These are phyloP conservation scores for Populus hybrid DNA, from an alignment of 441 rosid genomes.

Conservation along the genomic window DNA sequence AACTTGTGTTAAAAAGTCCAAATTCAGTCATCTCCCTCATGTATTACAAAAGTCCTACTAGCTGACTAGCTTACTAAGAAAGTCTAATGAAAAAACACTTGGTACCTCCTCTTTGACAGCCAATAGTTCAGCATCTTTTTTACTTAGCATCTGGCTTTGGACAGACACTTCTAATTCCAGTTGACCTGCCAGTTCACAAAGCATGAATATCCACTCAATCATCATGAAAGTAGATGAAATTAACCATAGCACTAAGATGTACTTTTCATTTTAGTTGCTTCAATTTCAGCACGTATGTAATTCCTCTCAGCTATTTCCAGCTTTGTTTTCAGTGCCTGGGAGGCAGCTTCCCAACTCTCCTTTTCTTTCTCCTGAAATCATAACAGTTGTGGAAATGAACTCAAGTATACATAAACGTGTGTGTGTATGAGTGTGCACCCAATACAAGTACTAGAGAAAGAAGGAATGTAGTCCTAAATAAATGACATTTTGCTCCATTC, in stretches of 20 bases:
- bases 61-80: background rate
- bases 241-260: constrained; percentile 24
- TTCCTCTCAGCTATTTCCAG: constrained; percentile 84
- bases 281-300: constrained; percentile 78
- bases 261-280: constrained; percentile 93
- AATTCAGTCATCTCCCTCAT: background rate
- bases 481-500: background rate
- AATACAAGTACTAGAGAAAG: constrained; percentile 1
- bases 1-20: background rate
- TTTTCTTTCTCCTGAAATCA: constrained; percentile 86
- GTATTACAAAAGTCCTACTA: background rate
- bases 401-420: background rate
- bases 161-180: constrained; percentile 81
- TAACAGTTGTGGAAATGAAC: constrained; percentile 10
- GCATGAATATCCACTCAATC: constrained; percentile 20
- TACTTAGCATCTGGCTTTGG: constrained; percentile 65
- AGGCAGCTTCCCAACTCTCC: constrained; percentile 76
- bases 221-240: constrained; percentile 17
- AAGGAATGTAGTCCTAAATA: background rate
- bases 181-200: constrained; percentile 61
- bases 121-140: constrained; percentile 69
- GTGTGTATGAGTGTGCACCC: background rate
- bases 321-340: constrained; percentile 64
- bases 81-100: constrained; percentile 13
- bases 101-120: constrained; percentile 82